Conservation (phyloP, 805 yeast species). For the Jamesozyma jinghongensis region DNA sequence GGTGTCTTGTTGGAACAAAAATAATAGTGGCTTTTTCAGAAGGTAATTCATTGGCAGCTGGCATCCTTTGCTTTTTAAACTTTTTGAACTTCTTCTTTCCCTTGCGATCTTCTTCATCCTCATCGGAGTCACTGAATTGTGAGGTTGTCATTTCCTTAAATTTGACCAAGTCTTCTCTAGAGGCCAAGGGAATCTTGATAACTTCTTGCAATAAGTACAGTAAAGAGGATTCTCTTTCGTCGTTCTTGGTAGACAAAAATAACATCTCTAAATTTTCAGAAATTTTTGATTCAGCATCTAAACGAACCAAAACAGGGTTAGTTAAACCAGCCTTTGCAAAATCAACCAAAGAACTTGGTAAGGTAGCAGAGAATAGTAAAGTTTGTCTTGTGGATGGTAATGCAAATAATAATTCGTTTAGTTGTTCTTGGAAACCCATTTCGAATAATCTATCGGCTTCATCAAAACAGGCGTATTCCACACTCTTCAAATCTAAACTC, state of each 20-base stretch:
- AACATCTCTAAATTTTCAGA: constrained; percentile 89
- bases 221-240: constrained; percentile 85
- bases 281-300: constrained; percentile 87
- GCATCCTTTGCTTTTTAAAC: constrained; percentile 48
- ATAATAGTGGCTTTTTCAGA: constrained; percentile 80
- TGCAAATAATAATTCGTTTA: constrained; percentile 78
- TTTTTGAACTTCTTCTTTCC: constrained; percentile 33
- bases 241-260: constrained; percentile 67
- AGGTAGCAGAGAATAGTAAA: constrained; percentile 84
- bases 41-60: constrained; percentile 77
- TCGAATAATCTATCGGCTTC: constrained; percentile 97
- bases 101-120: constrained; percentile 30
- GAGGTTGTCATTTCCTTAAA: constrained; percentile 40
- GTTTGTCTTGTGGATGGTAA: constrained; percentile 82
- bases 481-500: constrained; percentile 71
- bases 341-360: constrained; percentile 85
- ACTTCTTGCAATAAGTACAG: constrained; percentile 70
- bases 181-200: constrained; percentile 74
- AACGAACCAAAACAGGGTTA: constrained; percentile 84
- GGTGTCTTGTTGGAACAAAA: constrained; percentile 95
- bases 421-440: constrained; percentile 91
- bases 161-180: constrained; percentile 54
- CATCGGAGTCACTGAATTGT: constrained; percentile 44
- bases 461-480: constrained; percentile 89
- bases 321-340: constrained; percentile 95